phyloP scores from a whole-genome alignment of 108 stramenopile species.

The Skeletonema potamos region DNA sequence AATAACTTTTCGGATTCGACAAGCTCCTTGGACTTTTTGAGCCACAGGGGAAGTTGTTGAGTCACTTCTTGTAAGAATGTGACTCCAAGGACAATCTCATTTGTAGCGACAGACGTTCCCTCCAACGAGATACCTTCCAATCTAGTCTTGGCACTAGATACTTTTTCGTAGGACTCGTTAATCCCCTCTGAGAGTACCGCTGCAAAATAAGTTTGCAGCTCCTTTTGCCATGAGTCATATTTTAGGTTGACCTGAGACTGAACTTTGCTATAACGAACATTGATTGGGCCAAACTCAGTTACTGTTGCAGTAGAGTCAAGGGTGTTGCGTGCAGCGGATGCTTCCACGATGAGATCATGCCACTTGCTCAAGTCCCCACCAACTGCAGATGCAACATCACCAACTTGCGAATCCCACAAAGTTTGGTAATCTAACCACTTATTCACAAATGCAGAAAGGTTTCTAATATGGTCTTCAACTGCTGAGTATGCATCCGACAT shows the following conservation, averaged over 20 bases:
- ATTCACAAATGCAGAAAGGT: constrained; percentile 71
- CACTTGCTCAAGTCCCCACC: constrained; percentile 88
- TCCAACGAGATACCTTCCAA: constrained; percentile 88
- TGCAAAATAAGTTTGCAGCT: constrained; percentile 91
- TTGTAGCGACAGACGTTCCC: constrained; percentile 74
- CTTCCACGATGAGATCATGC: constrained; percentile 83
- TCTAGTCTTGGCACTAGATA: constrained; percentile 65
- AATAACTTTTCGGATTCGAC: constrained; percentile 82
- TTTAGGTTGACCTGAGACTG: constrained; percentile 93
- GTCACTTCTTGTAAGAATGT: constrained; percentile 91
- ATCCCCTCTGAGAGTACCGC: constrained; percentile 70
- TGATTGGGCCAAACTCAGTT: constrained; percentile 86
- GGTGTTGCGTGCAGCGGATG: constrained; percentile 79
- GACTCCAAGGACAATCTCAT: constrained; percentile 91
- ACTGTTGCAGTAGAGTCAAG: constrained; percentile 83
- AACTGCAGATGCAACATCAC: constrained; percentile 75
- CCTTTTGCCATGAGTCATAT: constrained; percentile 98
- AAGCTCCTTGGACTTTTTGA: constrained; percentile 66
- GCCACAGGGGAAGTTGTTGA: constrained; percentile 56
- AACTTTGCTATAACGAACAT: constrained; percentile 90
- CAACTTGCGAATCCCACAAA: constrained; percentile 93
- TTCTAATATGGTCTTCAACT: constrained; percentile 70
- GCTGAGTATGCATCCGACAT: constrained; percentile 66
- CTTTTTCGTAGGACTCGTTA: constrained; percentile 59
- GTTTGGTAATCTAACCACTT: constrained; percentile 95